A percentile compares a stretch with the other conserved stretches of the same genome.
Evolutionary conservation across 148 eudicot genomes (phyloP).

Genomic region (Selenicereus undatus): DNA sequence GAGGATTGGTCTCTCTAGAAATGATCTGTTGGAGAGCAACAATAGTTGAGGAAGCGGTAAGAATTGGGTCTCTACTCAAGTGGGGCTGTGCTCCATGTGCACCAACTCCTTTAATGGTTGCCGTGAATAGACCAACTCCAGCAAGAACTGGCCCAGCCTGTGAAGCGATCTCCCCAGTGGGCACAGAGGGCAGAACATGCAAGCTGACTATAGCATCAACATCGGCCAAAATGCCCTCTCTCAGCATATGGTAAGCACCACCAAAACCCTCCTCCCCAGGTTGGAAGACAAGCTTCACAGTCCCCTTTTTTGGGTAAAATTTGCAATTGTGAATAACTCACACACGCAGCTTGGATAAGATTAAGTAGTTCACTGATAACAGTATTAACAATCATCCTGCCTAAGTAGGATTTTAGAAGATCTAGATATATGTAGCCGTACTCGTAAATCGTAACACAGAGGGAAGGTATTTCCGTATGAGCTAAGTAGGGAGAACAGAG

Average conservation of each 20-base stretch:
- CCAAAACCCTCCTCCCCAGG: conserved; percentile 74
- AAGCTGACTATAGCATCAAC: conserved; percentile 48
- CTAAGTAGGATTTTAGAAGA: too few relatives aligned
- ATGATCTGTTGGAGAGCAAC: conserved; percentile 63
- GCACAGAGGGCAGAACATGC: conserved; percentile 46
- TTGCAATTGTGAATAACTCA: background rate
- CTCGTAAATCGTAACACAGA: background rate
- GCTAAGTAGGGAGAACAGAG: background rate
- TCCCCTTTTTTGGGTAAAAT: conserved; percentile 36
- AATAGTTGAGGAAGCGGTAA: conserved; percentile 51
- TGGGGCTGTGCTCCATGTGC: conserved; percentile 66
- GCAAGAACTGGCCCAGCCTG: conserved; percentile 58
- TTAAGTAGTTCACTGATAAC: too few relatives aligned
- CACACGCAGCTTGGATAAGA: too few relatives aligned
- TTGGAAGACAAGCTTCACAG: conserved; percentile 67
- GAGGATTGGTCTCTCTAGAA: conserved; percentile 69
- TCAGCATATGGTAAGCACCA: conserved; percentile 57
- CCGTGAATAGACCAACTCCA: conserved; percentile 53
- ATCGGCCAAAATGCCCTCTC: conserved; percentile 52
- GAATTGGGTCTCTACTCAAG: conserved; percentile 48
- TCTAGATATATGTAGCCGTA: background rate
- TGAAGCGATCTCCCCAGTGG: conserved; percentile 46
- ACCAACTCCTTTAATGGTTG: conserved; percentile 50
- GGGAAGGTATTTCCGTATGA: too few relatives aligned
- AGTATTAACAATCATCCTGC: too few relatives aligned